Percentiles rank a stretch among this genome's conserved stretches.
Evolutionary conservation across 2,329 filamentous ascomycete species (phyloP).

Genomic region (Xylaria multiplex): DNA sequence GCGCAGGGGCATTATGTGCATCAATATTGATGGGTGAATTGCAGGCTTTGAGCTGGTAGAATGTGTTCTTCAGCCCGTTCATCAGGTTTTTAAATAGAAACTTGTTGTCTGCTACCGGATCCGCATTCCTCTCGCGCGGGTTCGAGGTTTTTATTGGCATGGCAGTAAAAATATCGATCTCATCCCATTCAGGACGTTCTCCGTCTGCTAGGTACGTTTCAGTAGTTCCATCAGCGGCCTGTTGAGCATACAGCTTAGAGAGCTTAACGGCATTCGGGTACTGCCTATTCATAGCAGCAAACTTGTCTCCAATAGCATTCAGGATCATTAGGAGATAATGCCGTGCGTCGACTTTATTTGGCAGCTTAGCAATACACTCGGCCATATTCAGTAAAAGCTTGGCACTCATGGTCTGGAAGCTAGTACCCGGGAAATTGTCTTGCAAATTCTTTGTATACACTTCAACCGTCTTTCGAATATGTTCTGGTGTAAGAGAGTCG

Average conservation of each 20-base stretch:
- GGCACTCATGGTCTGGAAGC: conserved; percentile 99
- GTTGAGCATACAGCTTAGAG: conserved; percentile 78
- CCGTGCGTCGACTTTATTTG: conserved; percentile 91
- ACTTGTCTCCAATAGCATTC: conserved; percentile 98
- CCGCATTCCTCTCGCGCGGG: conserved; percentile 84
- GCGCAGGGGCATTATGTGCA: conserved; percentile 78
- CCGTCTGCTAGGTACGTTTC: conserved; percentile 89
- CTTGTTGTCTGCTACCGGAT: conserved; percentile 96
- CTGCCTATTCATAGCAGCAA: conserved; percentile 96
- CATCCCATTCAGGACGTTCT: conserved; percentile 91
- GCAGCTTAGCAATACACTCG: conserved; percentile 93
- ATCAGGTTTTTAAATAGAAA: conserved; percentile 97
- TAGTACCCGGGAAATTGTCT: conserved; percentile 95
- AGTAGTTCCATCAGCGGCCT: conserved; percentile 67
- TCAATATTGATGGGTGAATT: conserved; percentile 82
- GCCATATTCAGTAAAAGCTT: conserved; percentile 98
- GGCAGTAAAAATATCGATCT: conserved; percentile 96
- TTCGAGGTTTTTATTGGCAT: conserved; percentile 97
- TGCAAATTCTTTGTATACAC: conserved; percentile 97
- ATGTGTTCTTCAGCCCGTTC: conserved; percentile 94
- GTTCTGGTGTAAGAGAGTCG: conserved; percentile 85
- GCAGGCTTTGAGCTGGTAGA: conserved; percentile 92
- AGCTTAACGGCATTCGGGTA: conserved; percentile 95
- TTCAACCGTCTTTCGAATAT: conserved; percentile 94
- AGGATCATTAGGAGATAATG: conserved; percentile 97